A percentile compares a stretch with the other conserved stretches of the same genome.
phyloP scores from a whole-genome alignment of 2,329 filamentous ascomycete genomes.

The Venturiaceae sp. region DNA sequence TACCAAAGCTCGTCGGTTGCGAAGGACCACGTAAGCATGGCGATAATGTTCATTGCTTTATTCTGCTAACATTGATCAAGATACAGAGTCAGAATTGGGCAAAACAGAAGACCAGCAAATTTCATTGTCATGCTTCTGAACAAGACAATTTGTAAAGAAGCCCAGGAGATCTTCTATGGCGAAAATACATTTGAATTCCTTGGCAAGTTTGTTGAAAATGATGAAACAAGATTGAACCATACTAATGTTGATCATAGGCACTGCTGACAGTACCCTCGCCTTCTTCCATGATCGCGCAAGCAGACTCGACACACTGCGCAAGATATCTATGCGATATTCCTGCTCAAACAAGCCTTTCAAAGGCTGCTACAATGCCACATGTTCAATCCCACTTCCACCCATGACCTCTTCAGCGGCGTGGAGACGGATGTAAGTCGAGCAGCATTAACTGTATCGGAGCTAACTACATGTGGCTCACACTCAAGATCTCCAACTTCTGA shows the following conservation, averaged over 20 bases:
- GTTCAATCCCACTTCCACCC: conserved; percentile 5
- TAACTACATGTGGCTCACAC: too few species aligned
- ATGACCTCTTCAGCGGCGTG: conserved; percentile 8
- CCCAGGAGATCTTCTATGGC: conserved; percentile 9
- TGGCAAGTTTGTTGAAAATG: neutral
- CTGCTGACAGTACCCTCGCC: conserved; percentile 7
- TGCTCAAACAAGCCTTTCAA: conserved; percentile 5
- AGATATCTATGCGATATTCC: conserved; percentile 7
- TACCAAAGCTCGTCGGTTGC: neutral
- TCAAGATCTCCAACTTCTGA: too few species aligned
- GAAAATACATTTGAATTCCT: conserved; percentile 9
- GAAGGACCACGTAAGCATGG: conserved; percentile 9
- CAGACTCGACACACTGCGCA: conserved; percentile 5
- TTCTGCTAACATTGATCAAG: neutral
- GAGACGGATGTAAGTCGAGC: conserved; percentile 6
- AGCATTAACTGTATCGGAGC: too few species aligned
- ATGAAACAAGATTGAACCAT: neutral
- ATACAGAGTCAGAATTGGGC: neutral
- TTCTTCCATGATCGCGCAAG: conserved; percentile 11
- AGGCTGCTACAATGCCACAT: conserved; percentile 7
- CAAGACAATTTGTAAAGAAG: conserved; percentile 7
- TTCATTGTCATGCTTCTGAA: conserved; percentile 9
- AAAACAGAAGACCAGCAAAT: neutral
- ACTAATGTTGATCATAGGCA: conserved; percentile 7
- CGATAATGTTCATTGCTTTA: too few species aligned